Base-by-base conservation (phyloP, 352 stramenopile genomes). In the Phytophthora multivora region DNA sequence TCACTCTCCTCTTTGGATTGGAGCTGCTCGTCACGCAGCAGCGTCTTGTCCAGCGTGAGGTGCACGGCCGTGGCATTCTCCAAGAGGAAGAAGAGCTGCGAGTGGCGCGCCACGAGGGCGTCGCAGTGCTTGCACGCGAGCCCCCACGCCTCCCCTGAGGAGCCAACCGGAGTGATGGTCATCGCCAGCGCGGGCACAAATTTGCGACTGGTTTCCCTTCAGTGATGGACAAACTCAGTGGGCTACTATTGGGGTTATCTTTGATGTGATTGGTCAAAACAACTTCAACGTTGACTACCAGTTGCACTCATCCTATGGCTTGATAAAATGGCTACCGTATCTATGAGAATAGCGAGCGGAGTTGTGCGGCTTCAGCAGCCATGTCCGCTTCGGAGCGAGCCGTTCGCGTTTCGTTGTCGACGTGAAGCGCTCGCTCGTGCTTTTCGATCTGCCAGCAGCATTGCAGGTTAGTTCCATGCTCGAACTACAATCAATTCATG, bases 311-410 rank as follows among this genome's bases (percentile, higher is more conserved):
- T 31, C 1, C 21, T 31, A 23, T 31, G 6, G 12, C 26, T 38
- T 30, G 13, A 15, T 23, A 23, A 23, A n/a, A 23, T 23, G 21
- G 21, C 21, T 23, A 4, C 21, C 21, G 21, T 23, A 23, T 23
- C 28, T 73, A 51, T 26, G 63, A 45, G 39, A 89, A 83, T 18
- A 86, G 54, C 2, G 39, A 8, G 6, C 74, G 66, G 4, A 90
- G 71, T 7, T 51, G 36, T 0, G 43, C 30, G 16, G 92, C 86
- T 68, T 98, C 94, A 4, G 73, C 66, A 1, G 74, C 77, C 94
- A 98, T 98, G 39, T 85, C 73, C 28, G 86, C 75, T 36, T 83
- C 36, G 3, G 88, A 96, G 46, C 88, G 80, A 51, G 89, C 79
- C 10, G 63, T 70, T 40, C 91, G 77, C n/a, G 83, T 71, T 38